A percentile compares a stretch with the other conserved stretches of the same genome.
phyloP scores from a whole-genome alignment of 108 stramenopile species.

The Cylindrotheca fusiformis region DNA sequence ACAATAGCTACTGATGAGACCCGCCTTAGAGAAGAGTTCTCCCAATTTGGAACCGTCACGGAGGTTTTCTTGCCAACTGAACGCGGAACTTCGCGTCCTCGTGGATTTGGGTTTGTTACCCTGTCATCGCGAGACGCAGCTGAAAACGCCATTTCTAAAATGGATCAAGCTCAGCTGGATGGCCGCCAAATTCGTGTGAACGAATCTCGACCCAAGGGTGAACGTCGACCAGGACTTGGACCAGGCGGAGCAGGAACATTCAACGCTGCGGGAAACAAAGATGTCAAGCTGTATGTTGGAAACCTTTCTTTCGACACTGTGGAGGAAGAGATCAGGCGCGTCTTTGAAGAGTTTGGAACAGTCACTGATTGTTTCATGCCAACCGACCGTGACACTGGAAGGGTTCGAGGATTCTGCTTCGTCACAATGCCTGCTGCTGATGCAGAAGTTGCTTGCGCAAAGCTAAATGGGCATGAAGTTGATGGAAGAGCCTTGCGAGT shows the following conservation, averaged over 20 bases:
- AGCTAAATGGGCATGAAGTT: conserved; percentile 78
- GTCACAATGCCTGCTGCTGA: conserved; percentile 86
- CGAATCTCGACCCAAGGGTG: conserved; percentile 85
- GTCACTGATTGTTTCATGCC: conserved; percentile 87
- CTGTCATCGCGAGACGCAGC: conserved; percentile 69
- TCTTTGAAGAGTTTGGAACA: conserved; percentile 84
- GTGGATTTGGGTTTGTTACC: conserved; percentile 86
- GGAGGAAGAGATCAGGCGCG: conserved; percentile 65
- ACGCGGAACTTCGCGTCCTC: conserved; percentile 71
- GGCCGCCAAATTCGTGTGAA: conserved; percentile 89
- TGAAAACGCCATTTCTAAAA: conserved; percentile 77
- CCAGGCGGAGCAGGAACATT: conserved; percentile 63
- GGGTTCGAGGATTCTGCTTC: conserved; percentile 87
- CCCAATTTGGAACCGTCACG: conserved; percentile 76
- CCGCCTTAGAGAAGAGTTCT: conserved; percentile 65
- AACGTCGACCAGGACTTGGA: conserved; percentile 39
- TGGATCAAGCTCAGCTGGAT: conserved; percentile 84
- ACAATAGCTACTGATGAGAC: conserved; percentile 61
- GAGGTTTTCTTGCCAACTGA: conserved; percentile 82
- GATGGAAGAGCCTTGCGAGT: conserved; percentile 84
- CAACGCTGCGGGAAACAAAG: conserved; percentile 65
- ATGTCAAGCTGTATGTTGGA: conserved; percentile 91
- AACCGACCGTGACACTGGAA: conserved; percentile 76
- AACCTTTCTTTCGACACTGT: conserved; percentile 89
- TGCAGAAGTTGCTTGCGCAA: conserved; percentile 73